A percentile compares a stretch with the other conserved stretches of the same genome.
These are phyloP conservation scores for Fraxinus latifolia DNA, from an alignment of 305 asterid genomes.

Conservation along the genomic window DNA sequence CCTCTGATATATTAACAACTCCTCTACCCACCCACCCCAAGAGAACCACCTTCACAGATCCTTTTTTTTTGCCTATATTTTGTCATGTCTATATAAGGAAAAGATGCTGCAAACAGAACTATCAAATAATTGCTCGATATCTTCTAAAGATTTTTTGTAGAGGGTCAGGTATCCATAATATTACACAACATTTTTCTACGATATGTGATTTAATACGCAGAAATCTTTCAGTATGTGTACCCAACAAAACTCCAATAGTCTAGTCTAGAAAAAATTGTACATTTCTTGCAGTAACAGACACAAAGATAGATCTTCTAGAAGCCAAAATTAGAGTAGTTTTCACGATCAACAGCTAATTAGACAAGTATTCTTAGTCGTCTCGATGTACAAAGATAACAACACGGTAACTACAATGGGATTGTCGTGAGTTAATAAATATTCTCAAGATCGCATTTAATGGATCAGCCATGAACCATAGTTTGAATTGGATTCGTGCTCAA, in stretches of 20 bases:
- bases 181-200: not conserved
- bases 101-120: not conserved
- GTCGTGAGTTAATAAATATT: conserved; percentile 1
- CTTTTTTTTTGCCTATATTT: not conserved
- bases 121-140: not conserved
- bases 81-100: not conserved
- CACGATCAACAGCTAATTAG: conserved; percentile 1
- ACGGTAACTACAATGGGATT: not conserved
- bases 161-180: not conserved
- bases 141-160: not conserved
- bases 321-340: not conserved
- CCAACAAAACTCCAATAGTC: not conserved
- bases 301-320: not conserved
- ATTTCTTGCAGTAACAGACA: not conserved
- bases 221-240: not conserved
- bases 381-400: not conserved
- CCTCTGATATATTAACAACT: not conserved
- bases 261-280: not conserved
- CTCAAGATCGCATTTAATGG: not conserved
- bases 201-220: not conserved
- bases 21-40: not conserved
- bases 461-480: not conserved
- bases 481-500: not conserved
- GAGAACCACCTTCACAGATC: not conserved
- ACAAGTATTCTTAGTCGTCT: not conserved